Evolutionary conservation across 345 rosid genomes (phyloP), one percentile per base, ranked within the genome.

Genomic region (Eucalyptus viminalis): DNA sequence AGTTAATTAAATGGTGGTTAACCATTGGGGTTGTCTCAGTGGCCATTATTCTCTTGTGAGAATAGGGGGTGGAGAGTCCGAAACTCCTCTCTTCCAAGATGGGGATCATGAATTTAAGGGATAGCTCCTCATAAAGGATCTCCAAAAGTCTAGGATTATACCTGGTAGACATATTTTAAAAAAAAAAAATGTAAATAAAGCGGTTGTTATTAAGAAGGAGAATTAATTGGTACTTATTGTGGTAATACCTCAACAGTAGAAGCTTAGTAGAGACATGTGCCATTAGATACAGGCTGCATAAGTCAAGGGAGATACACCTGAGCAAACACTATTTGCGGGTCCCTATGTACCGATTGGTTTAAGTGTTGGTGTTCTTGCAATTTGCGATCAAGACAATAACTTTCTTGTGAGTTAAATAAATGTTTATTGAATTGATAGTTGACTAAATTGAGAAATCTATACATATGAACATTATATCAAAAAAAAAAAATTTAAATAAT

Each of bases 111-210:
- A 24, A 56, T 56, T 56, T 56, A 22, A 22, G 62, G 29, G 62
- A 24, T 24, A 56, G 27, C 27, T 22, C 62, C 29, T 56, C 27
- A 24, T 56, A 56, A 56, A 56, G 27, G 29, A 24, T 22, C 62
- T 24, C 62, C 62, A 56, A 56, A 24, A 56, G 29, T 56, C 29
- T 24, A 56, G 11, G 29, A 56, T 56, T 56, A 56, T 5, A 22
- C 11, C 5, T 1, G 27, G 60, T 6, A 17, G 1, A 22, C 60
- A 56, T 15, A 17, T 4, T 4, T 4, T 11, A n/a, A n/a, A n/a
- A n/a, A 2, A 44, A 44, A 45, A 45, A 51, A 51, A 51, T 51
- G 24, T 53, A 19, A 53, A 8, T 53, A 19, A 53, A 19, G 58
- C 51, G 5, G 58, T 53, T 19, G 58, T 53, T 53, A 53, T 19